These are phyloP conservation scores for Solioccasus polychromus DNA, from an alignment of 768 basidiomycete species.

Conservation along the genomic window DNA sequence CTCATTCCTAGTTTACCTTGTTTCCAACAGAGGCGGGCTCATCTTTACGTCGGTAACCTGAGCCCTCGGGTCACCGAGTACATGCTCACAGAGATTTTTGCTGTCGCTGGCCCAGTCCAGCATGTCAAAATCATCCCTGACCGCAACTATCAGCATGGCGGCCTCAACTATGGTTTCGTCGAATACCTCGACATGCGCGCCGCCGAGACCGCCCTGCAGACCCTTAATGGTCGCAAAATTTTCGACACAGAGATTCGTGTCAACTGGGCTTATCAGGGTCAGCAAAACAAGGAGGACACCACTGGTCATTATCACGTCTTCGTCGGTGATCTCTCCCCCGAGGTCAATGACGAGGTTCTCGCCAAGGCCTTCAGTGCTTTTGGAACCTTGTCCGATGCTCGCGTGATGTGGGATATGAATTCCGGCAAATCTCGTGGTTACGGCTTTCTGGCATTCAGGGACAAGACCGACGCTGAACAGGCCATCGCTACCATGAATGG, in stretches of 20 bases:
- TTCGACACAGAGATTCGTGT: conserved; percentile 99
- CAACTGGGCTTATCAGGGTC: conserved; percentile 99
- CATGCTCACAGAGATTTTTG: conserved; percentile 98
- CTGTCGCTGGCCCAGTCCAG: conserved; percentile 94
- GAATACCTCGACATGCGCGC: conserved; percentile 99
- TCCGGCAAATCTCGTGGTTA: conserved; percentile 98
- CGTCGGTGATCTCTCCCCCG: conserved; percentile 98
- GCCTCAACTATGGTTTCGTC: conserved; percentile 99
- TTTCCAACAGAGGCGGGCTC: conserved; percentile 72
- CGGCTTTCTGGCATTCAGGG: conserved; percentile 97
- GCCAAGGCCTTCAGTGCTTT: conserved; percentile 97
- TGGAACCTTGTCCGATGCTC: conserved; percentile 92
- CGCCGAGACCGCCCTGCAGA: conserved; percentile 97
- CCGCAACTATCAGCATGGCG: conserved; percentile 98
- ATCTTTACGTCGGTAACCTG: conserved; percentile 98
- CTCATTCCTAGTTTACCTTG: conserved; percentile 2
- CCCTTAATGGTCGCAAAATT: conserved; percentile 98
- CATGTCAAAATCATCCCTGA: conserved; percentile 99
- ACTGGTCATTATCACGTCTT: conserved; percentile 98
- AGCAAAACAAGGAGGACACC: conserved; percentile 98
- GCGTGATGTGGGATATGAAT: conserved; percentile 99
- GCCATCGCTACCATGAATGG: conserved; percentile 99
- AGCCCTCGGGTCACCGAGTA: conserved; percentile 98
- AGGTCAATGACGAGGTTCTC: conserved; percentile 97
- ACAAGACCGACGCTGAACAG: conserved; percentile 98